Evolutionary conservation across 257 asterid genomes (phyloP), one percentile per base, ranked within the genome.

Genomic region (Solanum bulbocastanum): DNA sequence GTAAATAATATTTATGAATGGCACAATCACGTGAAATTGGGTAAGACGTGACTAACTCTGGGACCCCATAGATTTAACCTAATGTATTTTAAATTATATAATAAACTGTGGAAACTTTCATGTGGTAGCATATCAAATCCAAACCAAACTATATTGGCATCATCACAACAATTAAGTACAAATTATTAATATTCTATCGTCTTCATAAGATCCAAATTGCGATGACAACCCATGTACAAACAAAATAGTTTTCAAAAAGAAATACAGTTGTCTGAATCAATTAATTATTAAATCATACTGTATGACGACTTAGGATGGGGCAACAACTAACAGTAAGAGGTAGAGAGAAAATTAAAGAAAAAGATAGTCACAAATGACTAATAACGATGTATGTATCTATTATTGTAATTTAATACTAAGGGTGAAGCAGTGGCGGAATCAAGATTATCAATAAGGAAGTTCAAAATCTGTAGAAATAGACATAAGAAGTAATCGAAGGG

Each of bases 161-260:
- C 86, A 89, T 86, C 74, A 62, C 22, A 75, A 27, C 23, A 83
- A 22, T 83, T 79, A 87, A 42, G 49, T 36, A 66, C 49, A 69
- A 87, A 85, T 90, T 86, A 83, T 90, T 86, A 85, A 90, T 84
- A 91, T 88, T 73, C 89, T 73, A 39, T 87, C 88, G 83, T 88
- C 88, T 87, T 65, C 84, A 1, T 62, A 35, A 75, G 85, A 90
- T 87, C 71, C 56, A 35, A 69, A 27, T 69, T 52, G 42, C 33
- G 76, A 23, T 86, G 69, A 74, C 65, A 44, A 13, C 65, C 39
- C 86, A 83, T 83, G 60, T 60, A 74, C 60, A 35, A 87, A 83
- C 89, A 89, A 87, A 49, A 10, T 52, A 87, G 36, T 87, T 37
- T 46, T 74, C 36, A 76, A 76, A 76, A 78, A 35, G 86, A 37